These are phyloP conservation scores for Candida ficus DNA, from an alignment of 805 yeast genomes.

Conservation along the genomic window DNA sequence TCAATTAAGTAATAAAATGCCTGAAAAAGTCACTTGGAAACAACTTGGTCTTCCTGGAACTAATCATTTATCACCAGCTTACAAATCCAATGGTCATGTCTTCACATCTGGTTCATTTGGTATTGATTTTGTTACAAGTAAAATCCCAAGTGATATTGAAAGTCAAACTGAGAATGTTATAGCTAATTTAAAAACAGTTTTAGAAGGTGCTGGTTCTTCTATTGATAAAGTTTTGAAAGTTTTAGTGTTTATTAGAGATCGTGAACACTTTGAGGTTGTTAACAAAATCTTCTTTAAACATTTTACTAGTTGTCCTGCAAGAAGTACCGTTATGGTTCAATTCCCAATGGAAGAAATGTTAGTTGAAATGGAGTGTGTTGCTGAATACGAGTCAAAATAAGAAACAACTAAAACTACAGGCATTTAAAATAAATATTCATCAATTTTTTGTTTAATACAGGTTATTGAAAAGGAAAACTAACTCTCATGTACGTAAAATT, in stretches of 20 bases:
- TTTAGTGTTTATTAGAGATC: slow-evolving; percentile 41
- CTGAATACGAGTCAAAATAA: no score
- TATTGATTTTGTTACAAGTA: slow-evolving; percentile 33
- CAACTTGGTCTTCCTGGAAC: slow-evolving; percentile 27
- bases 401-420: no score
- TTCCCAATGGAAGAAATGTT: slow-evolving; percentile 45
- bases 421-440: no score
- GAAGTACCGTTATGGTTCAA: slow-evolving; percentile 46
- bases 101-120: slow-evolving; percentile 49
- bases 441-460: no score
- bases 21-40: slow-evolving; percentile 32
- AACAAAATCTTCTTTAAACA: slow-evolving; percentile 42
- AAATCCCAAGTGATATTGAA: slow-evolving; percentile 36
- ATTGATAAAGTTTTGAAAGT: slow-evolving; percentile 44
- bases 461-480: no score
- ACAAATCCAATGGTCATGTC: slow-evolving; percentile 35
- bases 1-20: slow-evolving; percentile 9
- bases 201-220: slow-evolving; percentile 42
- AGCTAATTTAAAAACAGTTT: slow-evolving; percentile 35
- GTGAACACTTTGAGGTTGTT: slow-evolving; percentile 35
- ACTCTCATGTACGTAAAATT: no score
- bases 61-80: slow-evolving; percentile 37
- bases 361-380: slow-evolving; percentile 49
- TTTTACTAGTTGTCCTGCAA: slow-evolving; percentile 46
- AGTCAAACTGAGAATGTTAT: slow-evolving; percentile 44